Conservation (phyloP, 2,329 filamentous ascomycete genomes). For the Arachnopeziza araneosa region DNA sequence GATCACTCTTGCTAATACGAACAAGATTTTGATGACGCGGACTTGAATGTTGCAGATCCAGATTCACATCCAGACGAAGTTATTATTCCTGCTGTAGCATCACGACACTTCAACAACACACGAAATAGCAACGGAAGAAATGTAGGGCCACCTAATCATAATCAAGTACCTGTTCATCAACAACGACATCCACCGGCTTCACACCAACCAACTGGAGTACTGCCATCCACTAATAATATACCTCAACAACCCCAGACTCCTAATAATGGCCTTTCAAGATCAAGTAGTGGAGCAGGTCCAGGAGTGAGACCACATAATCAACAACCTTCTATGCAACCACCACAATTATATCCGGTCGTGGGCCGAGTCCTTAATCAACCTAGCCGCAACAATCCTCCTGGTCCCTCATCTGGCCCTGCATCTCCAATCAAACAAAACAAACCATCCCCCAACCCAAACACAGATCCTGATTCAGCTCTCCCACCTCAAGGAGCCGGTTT, state of each 20-base stretch:
- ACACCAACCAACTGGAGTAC: constrained; percentile 21
- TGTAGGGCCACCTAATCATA: constrained; percentile 19
- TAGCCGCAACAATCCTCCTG: constrained; percentile 21
- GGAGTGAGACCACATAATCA: constrained; percentile 15
- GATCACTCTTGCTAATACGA: constrained; percentile 30
- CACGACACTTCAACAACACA: constrained; percentile 17
- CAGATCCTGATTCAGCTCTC: constrained; percentile 11
- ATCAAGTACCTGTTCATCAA: constrained; percentile 23
- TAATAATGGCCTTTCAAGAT: constrained; percentile 24
- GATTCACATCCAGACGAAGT: constrained; percentile 70
- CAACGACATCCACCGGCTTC: constrained; percentile 25
- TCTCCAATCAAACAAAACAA: constrained; percentile 21
- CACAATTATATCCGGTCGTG: constrained; percentile 10
- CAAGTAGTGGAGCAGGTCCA: constrained; percentile 17
- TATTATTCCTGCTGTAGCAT: constrained; percentile 36
- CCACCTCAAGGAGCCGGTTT: constrained; percentile 43
- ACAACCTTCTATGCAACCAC: constrained; percentile 10
- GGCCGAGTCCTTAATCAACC: constrained; percentile 29
- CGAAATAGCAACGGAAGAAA: constrained; percentile 16
- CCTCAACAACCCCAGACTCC: constrained; percentile 28
- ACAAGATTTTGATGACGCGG: constrained; percentile 69
- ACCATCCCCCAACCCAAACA: constrained; percentile 1
- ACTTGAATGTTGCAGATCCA: constrained; percentile 64
- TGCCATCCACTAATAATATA: constrained; percentile 9
- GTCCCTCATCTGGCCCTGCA: constrained; percentile 19